Evolutionary conservation across 805 yeast genomes (phyloP).

Genomic region (Candida oleophila): DNA sequence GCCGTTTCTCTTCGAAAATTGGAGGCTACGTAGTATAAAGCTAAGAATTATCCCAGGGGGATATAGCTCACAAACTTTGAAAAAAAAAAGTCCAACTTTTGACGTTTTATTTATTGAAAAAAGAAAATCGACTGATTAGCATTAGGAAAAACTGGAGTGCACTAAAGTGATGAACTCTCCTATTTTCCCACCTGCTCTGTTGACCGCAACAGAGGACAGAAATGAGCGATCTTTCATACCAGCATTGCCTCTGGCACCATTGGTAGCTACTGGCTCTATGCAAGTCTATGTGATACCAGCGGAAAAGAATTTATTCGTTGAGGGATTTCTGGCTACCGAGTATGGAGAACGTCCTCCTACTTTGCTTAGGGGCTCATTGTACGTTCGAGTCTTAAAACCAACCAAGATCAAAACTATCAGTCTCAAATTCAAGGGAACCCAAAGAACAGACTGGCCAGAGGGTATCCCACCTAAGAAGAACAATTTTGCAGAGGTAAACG

Average conservation of each 20-base stretch:
- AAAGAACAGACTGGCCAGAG: conserved; percentile 95
- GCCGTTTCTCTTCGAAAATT: not conserved
- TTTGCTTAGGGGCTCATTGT: conserved; percentile 75
- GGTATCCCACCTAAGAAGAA: conserved; percentile 90
- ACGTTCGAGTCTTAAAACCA: conserved; percentile 68
- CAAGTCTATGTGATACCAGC: conserved; percentile 73
- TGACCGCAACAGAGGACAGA: conserved; percentile 15
- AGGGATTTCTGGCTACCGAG: conserved; percentile 74
- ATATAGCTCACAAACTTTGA: no score
- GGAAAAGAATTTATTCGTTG: conserved; percentile 75
- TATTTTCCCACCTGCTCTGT: conserved; percentile 24
- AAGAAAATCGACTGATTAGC: no score
- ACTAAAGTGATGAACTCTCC: conserved; percentile 19
- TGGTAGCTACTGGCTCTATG: conserved; percentile 61
- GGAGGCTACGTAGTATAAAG: not conserved
- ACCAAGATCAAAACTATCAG: conserved; percentile 64
- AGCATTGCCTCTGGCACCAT: conserved; percentile 55
- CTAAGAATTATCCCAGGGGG: not conserved
- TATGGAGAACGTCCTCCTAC: conserved; percentile 70
- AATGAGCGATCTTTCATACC: conserved; percentile 27
- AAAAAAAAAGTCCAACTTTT: no score
- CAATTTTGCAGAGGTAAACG: conserved; percentile 63
- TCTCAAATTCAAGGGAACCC: conserved; percentile 62
- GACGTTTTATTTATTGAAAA: no score
- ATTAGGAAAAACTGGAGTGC: not conserved